A percentile compares a stretch with the other conserved stretches of the same genome.
These are phyloP conservation scores for Scutellaria minor DNA, from an alignment of 257 asterid species.

Conservation along the genomic window DNA sequence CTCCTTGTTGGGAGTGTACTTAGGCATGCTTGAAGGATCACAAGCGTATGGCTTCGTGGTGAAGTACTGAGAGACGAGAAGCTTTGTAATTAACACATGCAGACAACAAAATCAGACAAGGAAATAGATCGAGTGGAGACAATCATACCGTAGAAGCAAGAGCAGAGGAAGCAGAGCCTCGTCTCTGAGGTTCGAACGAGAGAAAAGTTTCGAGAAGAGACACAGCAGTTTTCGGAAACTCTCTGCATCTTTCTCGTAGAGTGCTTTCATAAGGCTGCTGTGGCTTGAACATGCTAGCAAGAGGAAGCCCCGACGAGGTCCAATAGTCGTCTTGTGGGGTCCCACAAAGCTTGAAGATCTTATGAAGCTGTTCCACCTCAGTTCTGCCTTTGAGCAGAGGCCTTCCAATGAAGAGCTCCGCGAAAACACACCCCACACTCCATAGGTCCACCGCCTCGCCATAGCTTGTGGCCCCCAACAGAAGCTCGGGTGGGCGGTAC, in stretches of 20 bases:
- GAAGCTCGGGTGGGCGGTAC: constrained; percentile 98
- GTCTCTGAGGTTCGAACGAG: constrained; percentile 75
- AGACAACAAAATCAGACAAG: too few species aligned
- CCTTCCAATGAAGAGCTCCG: constrained; percentile 85
- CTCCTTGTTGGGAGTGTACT: constrained; percentile 96
- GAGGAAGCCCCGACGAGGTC: constrained; percentile 73
- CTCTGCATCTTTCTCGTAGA: constrained; percentile 81
- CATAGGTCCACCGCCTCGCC: constrained; percentile 84
- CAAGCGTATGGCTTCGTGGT: constrained; percentile 77
- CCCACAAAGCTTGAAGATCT: constrained; percentile 92
- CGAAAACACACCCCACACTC: constrained; percentile 96
- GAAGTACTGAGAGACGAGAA: constrained; percentile 65
- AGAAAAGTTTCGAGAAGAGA: constrained; percentile 70
- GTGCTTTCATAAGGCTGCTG: constrained; percentile 75
- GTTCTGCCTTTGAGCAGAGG: constrained; percentile 94
- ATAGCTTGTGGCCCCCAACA: constrained; percentile 78
- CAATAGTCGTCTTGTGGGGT: constrained; percentile 88
- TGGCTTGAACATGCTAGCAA: constrained; percentile 87
- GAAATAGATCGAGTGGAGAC: background rate
- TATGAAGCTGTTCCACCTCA: constrained; percentile 97
- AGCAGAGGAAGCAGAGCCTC: constrained; percentile 84
- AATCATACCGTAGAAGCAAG: constrained; percentile 64
- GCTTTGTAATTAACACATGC: background rate
- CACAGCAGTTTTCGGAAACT: constrained; percentile 78
- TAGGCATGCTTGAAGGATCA: constrained; percentile 80